Base-by-base conservation (phyloP, 1,284 basidiomycete genomes). In the Austroboletus olivaceoglutinosus region DNA sequence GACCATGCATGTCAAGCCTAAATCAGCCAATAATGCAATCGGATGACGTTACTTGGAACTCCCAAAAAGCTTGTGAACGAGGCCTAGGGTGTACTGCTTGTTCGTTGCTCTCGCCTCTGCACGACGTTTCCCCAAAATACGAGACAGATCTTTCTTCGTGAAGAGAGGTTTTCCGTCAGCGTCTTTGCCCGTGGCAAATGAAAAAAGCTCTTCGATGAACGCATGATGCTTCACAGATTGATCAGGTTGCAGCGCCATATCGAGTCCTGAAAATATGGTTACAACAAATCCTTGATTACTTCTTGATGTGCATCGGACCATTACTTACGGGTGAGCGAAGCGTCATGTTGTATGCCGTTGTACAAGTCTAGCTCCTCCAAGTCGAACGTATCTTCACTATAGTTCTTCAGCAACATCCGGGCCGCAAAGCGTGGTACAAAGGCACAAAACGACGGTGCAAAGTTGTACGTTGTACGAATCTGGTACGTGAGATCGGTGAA, bases 321-420 rank as follows among this genome's bases (percentile, higher is more conserved):
- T 21, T 27, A 75, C 81, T 45, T 63, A 89, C 88, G 78, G 33
- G 78, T 77, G 23, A 90, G 70, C 3, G 86, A 89, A 0, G 73
- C 87, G 56, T 90, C 88, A 57, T 90, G 88, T 58, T 90, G 87
- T 50, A 90, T 90, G 11, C 82, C 83, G 55, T 89, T 89, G 64
- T 90, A 88, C 27, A 83, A 64, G 59, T 78, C 76, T 33, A 90
- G 71, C 45, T 89, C 86, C 13, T 71, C 66, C 21, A 90, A 71
- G 59, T 89, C 78, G 55, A 87, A 80, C 5, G 71, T 79, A 51
- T 82, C 87, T 38, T 70, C 73, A 48, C 57, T 62, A 58, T 86
- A 88, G 39, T 70, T 73, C 56, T 76, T 80, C 9, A 74, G 71
- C 50, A 90, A 63, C 66, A 84, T 73, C 15, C 72, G 61, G 4